Evolutionary conservation across 2,329 filamentous ascomycete species (phyloP), one percentile per base, ranked within the genome.

Genomic region (Coniella vitis): DNA sequence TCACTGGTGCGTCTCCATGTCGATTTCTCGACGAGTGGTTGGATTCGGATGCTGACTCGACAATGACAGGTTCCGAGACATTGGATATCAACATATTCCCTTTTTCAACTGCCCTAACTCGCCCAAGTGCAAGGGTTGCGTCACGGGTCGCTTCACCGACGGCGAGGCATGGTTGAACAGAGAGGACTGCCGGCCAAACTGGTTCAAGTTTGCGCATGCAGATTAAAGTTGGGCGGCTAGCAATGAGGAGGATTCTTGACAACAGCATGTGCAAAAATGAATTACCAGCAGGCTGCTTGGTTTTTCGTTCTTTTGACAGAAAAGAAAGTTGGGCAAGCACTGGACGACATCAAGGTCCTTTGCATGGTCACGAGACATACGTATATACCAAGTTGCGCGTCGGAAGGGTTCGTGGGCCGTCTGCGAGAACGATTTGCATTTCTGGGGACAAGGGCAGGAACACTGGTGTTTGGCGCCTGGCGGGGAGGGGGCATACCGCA

Each of bases 31-130:
- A 10, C 16, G 8, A 36, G 8, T 42, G 4, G 9, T 34, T 29
- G 14, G 20, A 16, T 25, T 2, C n/a, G n/a, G n/a, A n/a, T n/a
- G 2, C 16, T 34, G n/a, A 47, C n/a, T 35, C 20, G 25, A 31
- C 12, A 8, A 14, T 36, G n/a, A 7, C 55, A 95, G 90, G 90
- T 98, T 98, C 84, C 90, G 91, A 47, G 93, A 98, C 65, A 97
- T 98, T 57, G 93, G 93, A 50, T 98, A 98, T 70, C 90, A 96
- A 61, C 93, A 98, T 60, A 90, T 97, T 47, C 93, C 93, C 39
- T 98, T 95, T 72, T 95, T 95, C 76, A 98, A 98, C 72, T 98
- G 93, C 64, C 93, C 93, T 54, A 97, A 95, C 69, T 95, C 86
- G 46, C 87, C 88, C 43, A 97, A 97, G 68, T 97, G 91, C 65